Conservation (phyloP, 202 grass and related monocot species). For the Tripidium arundinaceum region DNA sequence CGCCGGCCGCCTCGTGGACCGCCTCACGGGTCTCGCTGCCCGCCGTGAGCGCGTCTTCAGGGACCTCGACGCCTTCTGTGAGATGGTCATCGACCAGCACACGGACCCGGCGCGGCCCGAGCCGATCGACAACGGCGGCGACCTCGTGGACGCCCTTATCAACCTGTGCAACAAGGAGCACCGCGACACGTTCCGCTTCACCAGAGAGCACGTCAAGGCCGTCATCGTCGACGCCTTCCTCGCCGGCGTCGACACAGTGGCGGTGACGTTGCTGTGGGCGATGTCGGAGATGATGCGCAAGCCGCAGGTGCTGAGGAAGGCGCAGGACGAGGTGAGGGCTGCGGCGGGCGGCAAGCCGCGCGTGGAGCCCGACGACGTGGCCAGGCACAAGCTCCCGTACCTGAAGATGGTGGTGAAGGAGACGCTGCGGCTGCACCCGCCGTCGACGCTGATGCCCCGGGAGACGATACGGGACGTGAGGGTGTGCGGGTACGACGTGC, state of each 20-base stretch:
- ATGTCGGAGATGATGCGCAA: too few species aligned
- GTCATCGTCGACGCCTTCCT: not conserved
- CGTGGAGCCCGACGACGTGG: constrained; percentile 29
- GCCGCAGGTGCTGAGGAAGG: constrained; percentile 25
- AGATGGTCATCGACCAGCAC: constrained; percentile 32
- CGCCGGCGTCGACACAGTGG: too few species aligned
- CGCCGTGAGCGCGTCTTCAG: constrained; percentile 17
- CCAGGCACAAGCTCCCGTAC: constrained; percentile 28
- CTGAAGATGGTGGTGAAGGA: constrained; percentile 44
- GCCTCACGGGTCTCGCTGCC: not conserved
- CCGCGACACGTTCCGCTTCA: not conserved
- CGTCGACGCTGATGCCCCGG: constrained; percentile 18
- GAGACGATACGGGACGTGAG: constrained; percentile 14
- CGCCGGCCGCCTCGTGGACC: constrained; percentile 20
- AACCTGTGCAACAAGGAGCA: not conserved
- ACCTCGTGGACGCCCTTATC: constrained; percentile 39
- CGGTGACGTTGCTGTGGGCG: too few species aligned
- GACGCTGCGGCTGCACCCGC: too few species aligned
- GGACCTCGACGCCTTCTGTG: constrained; percentile 35
- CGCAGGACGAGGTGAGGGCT: constrained; percentile 30
- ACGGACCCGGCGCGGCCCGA: not conserved
- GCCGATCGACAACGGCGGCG: not conserved
- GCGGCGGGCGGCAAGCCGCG: constrained; percentile 15
- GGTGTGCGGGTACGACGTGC: constrained; percentile 36
- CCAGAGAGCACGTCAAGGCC: constrained; percentile 32